Evolutionary conservation across 192 early-diverging fungal genomes (phyloP).

Genomic region (Gigaspora rosea): DNA sequence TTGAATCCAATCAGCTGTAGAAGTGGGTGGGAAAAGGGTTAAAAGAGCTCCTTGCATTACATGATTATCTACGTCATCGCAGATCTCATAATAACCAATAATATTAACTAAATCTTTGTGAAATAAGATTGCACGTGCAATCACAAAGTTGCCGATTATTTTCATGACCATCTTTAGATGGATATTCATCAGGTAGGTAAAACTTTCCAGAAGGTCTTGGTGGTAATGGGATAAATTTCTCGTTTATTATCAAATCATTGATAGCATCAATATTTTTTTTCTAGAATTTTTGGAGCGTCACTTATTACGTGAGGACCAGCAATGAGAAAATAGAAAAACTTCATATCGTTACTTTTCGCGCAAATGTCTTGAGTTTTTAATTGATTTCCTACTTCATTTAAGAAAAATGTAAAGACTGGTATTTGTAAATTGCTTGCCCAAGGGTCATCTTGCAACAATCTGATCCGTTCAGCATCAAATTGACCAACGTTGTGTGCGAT

Average conservation of each 20-base stretch:
- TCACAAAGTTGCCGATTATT: conserved; percentile 6
- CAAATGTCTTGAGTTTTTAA: neutral
- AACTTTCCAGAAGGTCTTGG: neutral
- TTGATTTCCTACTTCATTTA: neutral
- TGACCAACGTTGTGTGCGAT: neutral
- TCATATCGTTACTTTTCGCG: conserved; percentile 17
- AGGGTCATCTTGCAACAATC: no score
- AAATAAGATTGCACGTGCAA: conserved; percentile 16
- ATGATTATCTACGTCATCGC: conserved; percentile 13
- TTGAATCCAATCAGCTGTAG: conserved; percentile 1
- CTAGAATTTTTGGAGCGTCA: neutral
- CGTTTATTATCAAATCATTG: neutral
- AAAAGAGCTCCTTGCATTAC: conserved; percentile 23
- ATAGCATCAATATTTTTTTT: conserved; percentile 6
- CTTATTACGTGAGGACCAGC: neutral
- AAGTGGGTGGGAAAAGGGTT: conserved; percentile 4
- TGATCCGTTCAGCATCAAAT: neutral
- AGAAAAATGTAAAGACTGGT: neutral
- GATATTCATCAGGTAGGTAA: neutral
- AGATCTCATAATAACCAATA: conserved; percentile 6
- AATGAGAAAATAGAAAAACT: neutral
- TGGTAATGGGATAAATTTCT: conserved; percentile 11
- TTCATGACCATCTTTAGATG: conserved; percentile 18
- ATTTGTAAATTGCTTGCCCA: conserved; percentile 16
- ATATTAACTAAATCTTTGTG: neutral